A percentile compares a stretch with the other conserved stretches of the same genome.
These are phyloP conservation scores for Nitzschia inconspicua DNA, from an alignment of 108 stramenopile genomes.

Conservation along the genomic window DNA sequence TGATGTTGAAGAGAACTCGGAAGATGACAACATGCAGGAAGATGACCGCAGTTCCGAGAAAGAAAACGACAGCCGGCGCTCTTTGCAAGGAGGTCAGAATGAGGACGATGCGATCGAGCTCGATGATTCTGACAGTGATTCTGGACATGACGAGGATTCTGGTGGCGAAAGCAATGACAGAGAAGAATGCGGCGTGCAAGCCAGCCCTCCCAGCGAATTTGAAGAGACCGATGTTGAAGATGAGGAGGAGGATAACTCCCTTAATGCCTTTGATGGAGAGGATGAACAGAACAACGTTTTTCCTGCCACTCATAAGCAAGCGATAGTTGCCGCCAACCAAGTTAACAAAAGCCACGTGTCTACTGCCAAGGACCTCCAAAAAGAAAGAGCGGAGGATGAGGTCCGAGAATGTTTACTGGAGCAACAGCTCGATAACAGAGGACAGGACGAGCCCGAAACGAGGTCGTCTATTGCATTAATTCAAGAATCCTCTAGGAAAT, in stretches of 20 bases:
- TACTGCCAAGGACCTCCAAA: too few relatives aligned
- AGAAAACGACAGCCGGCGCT: constrained; percentile 13
- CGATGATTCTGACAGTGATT: constrained; percentile 8
- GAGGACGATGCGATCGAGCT: neutral
- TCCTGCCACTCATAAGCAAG: neutral
- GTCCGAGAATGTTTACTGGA: too few relatives aligned
- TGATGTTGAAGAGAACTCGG: neutral
- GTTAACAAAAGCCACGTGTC: too few relatives aligned
- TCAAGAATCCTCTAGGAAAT: too few relatives aligned
- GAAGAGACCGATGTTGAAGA: neutral
- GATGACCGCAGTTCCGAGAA: neutral
- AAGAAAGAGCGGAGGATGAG: too few relatives aligned
- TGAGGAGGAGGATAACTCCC: neutral
- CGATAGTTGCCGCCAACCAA: too few relatives aligned
- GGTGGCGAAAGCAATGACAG: constrained; percentile 8
- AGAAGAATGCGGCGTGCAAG: neutral
- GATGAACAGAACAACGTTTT: neutral
- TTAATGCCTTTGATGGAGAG: too few relatives aligned
- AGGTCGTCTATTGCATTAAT: neutral
- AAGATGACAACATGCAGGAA: neutral
- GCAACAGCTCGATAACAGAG: neutral
- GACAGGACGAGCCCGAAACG: neutral
- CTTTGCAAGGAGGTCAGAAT: neutral
- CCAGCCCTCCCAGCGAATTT: neutral
- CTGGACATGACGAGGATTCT: constrained; percentile 9